A percentile compares a stretch with the other conserved stretches of the same genome.
These are phyloP conservation scores for Gymnopilus junonius DNA, from an alignment of 768 basidiomycete species.

Conservation along the genomic window DNA sequence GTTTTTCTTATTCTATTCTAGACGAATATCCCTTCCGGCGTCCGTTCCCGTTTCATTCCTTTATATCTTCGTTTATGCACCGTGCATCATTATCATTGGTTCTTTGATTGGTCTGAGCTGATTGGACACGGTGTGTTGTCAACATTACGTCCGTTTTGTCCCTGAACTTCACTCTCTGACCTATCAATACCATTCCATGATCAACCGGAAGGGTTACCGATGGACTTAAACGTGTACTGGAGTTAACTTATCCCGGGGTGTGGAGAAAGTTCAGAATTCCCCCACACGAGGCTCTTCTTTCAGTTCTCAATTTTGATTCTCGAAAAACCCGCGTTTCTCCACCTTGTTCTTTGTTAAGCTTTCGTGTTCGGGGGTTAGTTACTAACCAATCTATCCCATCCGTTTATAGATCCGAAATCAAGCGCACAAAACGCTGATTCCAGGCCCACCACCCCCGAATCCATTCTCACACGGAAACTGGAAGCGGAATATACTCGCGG, in stretches of 20 bases:
- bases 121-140: background rate
- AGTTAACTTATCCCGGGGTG: background rate
- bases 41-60: background rate
- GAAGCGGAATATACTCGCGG: constrained; percentile 72
- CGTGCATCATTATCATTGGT: background rate
- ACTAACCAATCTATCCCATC: constrained; percentile 1
- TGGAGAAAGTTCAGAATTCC: background rate
- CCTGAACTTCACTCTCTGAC: constrained; percentile 15
- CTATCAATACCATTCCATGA: constrained; percentile 2
- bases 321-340: background rate
- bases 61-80: background rate
- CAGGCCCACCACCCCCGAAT: constrained; percentile 73
- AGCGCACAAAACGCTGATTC: constrained; percentile 72
- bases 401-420: constrained; percentile 76
- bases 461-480: constrained; percentile 86
- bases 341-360: background rate
- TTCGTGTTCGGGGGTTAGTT: background rate
- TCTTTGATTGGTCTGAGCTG: constrained; percentile 5
- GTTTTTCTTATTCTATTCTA: constrained; percentile 23
- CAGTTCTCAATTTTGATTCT: background rate
- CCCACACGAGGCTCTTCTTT: background rate
- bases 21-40: background rate
- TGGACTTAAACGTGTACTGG: background rate
- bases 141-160: background rate
- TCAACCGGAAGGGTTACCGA: constrained; percentile 6